A percentile compares a stretch with the other conserved stretches of the same genome.
phyloP scores from a whole-genome alignment of 495 filamentous ascomycete species.

The Aspergillus sparsus region DNA sequence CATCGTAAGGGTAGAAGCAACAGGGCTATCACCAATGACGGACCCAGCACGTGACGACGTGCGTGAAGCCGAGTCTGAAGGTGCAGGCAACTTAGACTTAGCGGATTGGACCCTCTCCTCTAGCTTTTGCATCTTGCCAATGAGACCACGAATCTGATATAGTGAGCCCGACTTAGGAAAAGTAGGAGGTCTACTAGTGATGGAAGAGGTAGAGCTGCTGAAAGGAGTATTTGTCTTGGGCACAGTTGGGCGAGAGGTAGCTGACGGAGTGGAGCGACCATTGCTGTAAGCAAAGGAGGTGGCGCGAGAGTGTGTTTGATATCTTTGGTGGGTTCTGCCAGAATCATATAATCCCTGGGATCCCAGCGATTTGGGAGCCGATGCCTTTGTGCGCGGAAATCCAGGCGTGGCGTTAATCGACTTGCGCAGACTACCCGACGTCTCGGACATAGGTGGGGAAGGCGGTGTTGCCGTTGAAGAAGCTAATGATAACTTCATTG shows the following conservation, averaged over 20 bases:
- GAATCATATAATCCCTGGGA: conserved; percentile 47
- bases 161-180: conserved; percentile 83
- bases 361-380: conserved; percentile 36
- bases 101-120: conserved; percentile 93
- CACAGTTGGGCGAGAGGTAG: conserved; percentile 41
- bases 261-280: conserved; percentile 41
- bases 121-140: conserved; percentile 93
- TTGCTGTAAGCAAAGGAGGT: conserved; percentile 54
- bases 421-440: conserved; percentile 46
- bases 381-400: conserved; percentile 42
- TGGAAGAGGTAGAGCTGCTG: conserved; percentile 14
- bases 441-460: conserved; percentile 60
- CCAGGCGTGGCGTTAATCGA: conserved; percentile 49
- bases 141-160: conserved; percentile 87
- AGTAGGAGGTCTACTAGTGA: conserved; percentile 33
- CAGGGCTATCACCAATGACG: conserved; percentile 51
- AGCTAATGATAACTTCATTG: conserved; percentile 67
- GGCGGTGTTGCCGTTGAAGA: conserved; percentile 75
- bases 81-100: conserved; percentile 84
- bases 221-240: conserved; percentile 32
- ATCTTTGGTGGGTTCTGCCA: conserved; percentile 35
- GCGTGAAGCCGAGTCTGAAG: conserved; percentile 76
- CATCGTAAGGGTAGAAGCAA: conserved; percentile 77
- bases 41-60: conserved; percentile 67
- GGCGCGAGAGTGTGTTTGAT: conserved; percentile 48